These are phyloP conservation scores for Diversispora epigaea DNA, from an alignment of 192 early-diverging fungal genomes.

Conservation along the genomic window DNA sequence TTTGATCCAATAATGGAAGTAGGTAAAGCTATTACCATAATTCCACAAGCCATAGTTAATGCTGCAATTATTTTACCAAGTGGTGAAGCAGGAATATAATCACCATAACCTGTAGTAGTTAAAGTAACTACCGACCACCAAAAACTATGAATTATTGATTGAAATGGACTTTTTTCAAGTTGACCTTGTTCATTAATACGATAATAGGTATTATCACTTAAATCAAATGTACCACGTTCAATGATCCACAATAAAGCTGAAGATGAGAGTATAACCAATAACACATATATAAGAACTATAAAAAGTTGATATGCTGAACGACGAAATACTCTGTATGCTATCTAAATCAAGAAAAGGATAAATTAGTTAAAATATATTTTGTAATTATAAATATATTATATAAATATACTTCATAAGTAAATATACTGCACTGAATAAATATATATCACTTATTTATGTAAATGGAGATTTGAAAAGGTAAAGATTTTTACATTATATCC, in stretches of 20 bases:
- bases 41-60: conserved; percentile 53
- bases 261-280: conserved; percentile 26
- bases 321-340: conserved; percentile 19
- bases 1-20: conserved; percentile 59
- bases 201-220: background rate
- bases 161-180: conserved; percentile 47
- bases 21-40: conserved; percentile 56
- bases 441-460: too few species aligned
- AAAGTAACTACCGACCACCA: conserved; percentile 58
- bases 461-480: too few species aligned
- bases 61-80: conserved; percentile 49
- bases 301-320: conserved; percentile 30
- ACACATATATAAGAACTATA: conserved; percentile 14
- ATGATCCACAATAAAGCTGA: conserved; percentile 22
- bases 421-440: background rate
- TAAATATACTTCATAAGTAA: background rate
- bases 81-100: conserved; percentile 49
- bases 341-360: background rate
- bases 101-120: conserved; percentile 58
- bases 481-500: conserved; percentile 24
- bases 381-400: background rate
- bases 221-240: conserved; percentile 29
- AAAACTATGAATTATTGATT: conserved; percentile 50
- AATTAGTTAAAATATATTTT: background rate
- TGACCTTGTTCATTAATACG: background rate